Percentiles rank a stretch among this genome's conserved stretches.
phyloP scores from a whole-genome alignment of 2,329 filamentous ascomycete species.

The Fragosphaeria purpurea region DNA sequence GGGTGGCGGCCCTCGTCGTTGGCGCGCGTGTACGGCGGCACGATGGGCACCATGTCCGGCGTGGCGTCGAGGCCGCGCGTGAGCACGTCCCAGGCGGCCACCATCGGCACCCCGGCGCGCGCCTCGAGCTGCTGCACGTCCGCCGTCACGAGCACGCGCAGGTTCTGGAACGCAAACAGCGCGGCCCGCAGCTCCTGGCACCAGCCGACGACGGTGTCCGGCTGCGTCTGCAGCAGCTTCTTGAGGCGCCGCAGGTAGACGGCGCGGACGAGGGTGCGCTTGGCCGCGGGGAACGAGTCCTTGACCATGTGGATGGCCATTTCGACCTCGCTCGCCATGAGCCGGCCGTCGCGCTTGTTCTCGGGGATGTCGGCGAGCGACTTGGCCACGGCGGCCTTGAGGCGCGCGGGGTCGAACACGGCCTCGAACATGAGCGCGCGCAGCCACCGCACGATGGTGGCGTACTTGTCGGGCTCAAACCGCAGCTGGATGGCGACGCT shows the following conservation, averaged over 20 bases:
- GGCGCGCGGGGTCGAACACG: constrained; percentile 64
- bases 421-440: constrained; percentile 79
- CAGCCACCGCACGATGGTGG: constrained; percentile 71
- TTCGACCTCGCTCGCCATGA: constrained; percentile 55
- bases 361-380: constrained; percentile 87
- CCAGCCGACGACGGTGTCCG: constrained; percentile 62
- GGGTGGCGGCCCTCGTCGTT: constrained; percentile 65
- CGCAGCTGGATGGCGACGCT: constrained; percentile 74
- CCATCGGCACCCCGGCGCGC: constrained; percentile 33
- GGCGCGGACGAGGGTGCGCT: constrained; percentile 74
- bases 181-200: constrained; percentile 66
- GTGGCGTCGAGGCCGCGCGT: constrained; percentile 37
- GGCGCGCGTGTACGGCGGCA: constrained; percentile 59
- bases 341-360: constrained; percentile 73
- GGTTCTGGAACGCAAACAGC: constrained; percentile 75
- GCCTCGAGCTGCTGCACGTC: constrained; percentile 64
- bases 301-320: constrained; percentile 72
- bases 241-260: constrained; percentile 80
- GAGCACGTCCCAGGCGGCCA: constrained; percentile 67
- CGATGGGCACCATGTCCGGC: constrained; percentile 55
- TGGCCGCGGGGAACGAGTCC: constrained; percentile 66
- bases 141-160: constrained; percentile 75
- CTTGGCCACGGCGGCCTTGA: constrained; percentile 61
- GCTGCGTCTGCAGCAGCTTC: constrained; percentile 67
- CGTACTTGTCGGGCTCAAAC: constrained; percentile 81